A percentile compares a stretch with the other conserved stretches of the same genome.
These are phyloP conservation scores for Metroxylon sagu DNA, from an alignment of 176 grass and related monocot species.

Conservation along the genomic window DNA sequence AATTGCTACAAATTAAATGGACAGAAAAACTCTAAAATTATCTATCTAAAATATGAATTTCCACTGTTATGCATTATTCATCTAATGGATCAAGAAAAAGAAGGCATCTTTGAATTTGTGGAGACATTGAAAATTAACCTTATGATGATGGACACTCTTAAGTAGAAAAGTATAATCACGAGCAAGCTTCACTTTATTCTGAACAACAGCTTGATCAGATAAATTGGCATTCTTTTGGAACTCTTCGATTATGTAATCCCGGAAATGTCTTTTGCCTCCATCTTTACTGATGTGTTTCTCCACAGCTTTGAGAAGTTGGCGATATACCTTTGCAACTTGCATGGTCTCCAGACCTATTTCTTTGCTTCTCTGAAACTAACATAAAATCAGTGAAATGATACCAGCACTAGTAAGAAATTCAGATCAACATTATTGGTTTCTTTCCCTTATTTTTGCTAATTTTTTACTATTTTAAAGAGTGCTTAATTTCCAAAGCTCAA, in stretches of 20 bases:
- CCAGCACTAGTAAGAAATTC: too few species aligned
- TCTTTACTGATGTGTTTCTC: constrained; percentile 36
- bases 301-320: constrained; percentile 49
- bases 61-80: too few species aligned
- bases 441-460: too few species aligned
- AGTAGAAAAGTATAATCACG: constrained; percentile 51
- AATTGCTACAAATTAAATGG: too few species aligned
- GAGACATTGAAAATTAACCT: constrained; percentile 21
- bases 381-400: neutral
- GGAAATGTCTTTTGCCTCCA: constrained; percentile 44
- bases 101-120: too few species aligned
- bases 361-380: neutral
- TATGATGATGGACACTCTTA: constrained; percentile 54
- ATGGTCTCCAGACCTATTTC: constrained; percentile 22
- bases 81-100: neutral
- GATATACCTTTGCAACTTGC: constrained; percentile 25
- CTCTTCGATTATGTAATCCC: constrained; percentile 42
- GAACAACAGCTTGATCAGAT: constrained; percentile 25
- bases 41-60: too few species aligned
- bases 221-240: constrained; percentile 30
- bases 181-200: constrained; percentile 36
- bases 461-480: too few species aligned
- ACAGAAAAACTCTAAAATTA: too few species aligned
- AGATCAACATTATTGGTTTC: too few species aligned
- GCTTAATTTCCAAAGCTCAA: too few species aligned